Conservation (phyloP, 2,329 filamentous ascomycete genomes). For the Fusarium floridanum region DNA sequence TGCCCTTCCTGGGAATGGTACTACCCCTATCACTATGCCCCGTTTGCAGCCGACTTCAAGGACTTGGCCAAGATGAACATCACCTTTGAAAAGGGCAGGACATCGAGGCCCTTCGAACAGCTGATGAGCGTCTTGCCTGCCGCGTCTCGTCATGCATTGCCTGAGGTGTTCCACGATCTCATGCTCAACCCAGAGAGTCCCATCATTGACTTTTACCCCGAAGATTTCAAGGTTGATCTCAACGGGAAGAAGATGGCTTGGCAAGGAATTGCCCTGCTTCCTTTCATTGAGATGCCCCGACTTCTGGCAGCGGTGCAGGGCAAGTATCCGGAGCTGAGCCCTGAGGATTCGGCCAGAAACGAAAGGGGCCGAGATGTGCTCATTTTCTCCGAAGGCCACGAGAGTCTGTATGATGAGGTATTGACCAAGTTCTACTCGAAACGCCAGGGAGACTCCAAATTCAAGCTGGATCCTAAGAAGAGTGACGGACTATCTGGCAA, state of each 20-base stretch:
- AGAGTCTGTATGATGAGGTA: constrained; percentile 84
- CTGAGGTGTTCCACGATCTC: constrained; percentile 86
- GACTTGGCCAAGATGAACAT: constrained; percentile 84
- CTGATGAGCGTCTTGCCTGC: constrained; percentile 98
- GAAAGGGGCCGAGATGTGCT: constrained; percentile 83
- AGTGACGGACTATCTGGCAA: constrained; percentile 85
- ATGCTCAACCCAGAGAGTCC: constrained; percentile 91
- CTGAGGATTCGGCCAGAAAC: constrained; percentile 84
- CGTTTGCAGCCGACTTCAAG: constrained; percentile 95
- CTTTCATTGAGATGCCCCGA: constrained; percentile 94
- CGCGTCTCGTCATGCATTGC: constrained; percentile 91
- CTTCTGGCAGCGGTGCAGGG: constrained; percentile 84
- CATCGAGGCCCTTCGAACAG: constrained; percentile 95
- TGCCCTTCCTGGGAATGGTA: constrained; percentile 99
- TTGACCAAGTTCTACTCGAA: constrained; percentile 92
- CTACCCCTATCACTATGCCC: constrained; percentile 98
- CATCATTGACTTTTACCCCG: constrained; percentile 97
- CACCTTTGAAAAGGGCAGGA: constrained; percentile 84
- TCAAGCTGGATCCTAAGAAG: constrained; percentile 79
- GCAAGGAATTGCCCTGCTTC: constrained; percentile 93
- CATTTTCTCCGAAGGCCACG: constrained; percentile 85
- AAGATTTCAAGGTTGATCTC: constrained; percentile 91
- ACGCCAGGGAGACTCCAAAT: constrained; percentile 75
- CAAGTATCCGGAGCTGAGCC: constrained; percentile 83
- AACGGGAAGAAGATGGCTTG: constrained; percentile 99